Base-by-base conservation (phyloP, 2,329 filamentous ascomycete genomes). In the Bipolaris victoriae region DNA sequence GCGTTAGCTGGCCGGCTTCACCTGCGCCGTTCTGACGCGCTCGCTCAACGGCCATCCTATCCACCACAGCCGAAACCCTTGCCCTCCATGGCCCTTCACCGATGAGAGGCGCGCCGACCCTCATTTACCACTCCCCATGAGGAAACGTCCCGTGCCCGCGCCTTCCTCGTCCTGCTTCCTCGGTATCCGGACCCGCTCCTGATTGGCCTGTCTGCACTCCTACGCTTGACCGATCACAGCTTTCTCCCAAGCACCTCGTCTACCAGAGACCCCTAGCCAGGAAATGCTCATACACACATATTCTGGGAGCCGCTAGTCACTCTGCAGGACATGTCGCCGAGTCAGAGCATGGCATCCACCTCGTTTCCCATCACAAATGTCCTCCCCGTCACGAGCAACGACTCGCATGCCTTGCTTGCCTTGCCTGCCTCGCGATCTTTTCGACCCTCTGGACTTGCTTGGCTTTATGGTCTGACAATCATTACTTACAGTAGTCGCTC, bases 11-110 rank as follows among this genome's bases (percentile, higher is more conserved):
- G 33, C 33, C 36, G 15, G n/a, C 49, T 48, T 37, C 43, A 47
- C 41, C 54, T 57, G 55, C 55, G 48, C 49, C 54, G 43, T 53
- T 37, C 49, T 56, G 55, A 52, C 54, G 49, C 55, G 33, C 49
- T 43, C 45, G 45, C 36, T 44, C 55, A 53, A 57, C 55, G 55
- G 55, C 39, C 55, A 48, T 53, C 50, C 39, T 44, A 44, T 49
- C 43, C 49, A 40, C 49, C 52, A 33, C 54, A 57, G 36, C 49
- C 22, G 40, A 40, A 36, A 49, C 52, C 43, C 39, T 31, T 45
- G 49, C 54, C 49, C 50, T 36, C 45, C 45, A 37, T 26, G 45
- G 39, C 29, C 49, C 49, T 48, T 57, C 37, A 57, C 55, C 55
- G 55, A 57, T 57, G 37, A n/a, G 50, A 44, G 18, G 36, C 35